Base-by-base conservation (phyloP, 1,284 basidiomycete genomes). In the Tilletiopsis washingtonensis region DNA sequence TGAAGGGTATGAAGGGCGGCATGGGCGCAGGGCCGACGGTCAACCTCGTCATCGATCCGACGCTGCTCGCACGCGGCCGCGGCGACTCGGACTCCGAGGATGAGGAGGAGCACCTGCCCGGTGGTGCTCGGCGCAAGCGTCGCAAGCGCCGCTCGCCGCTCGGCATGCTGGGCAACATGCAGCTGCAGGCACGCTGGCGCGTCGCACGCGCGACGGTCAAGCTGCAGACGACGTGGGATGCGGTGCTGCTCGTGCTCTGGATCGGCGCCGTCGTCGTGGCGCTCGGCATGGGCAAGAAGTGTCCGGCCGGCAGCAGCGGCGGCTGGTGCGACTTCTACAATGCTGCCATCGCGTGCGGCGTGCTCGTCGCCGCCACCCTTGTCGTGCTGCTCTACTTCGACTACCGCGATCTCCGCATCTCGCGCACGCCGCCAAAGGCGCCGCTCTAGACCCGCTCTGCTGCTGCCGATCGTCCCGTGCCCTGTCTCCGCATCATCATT, bases 261-360 rank as follows among this genome's bases (percentile, higher is more conserved):
- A 51, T 49, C 17, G 43, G 53, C 3, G 62, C 51, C 20, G 52
- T 51, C n/a, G 54, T 64, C 19, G 47, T 62, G 44, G 44, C 53
- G 29, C 40, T 64, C 11, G 53, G 43, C 15, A 47, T 64, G 12
- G 61, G 61, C 1, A 56, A 55, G 15, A 56, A 50, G 26, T 66
- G 63, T 32, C 52, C 54, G 0, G 34, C 53, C 1, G 63, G 63
- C 2, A 40, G 49, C 0, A 44, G 43, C 2, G 43, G 53, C n/a
- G 63, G 63, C 2, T 66, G 63, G 63, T 66, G 63, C 47, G 57
- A 56, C 21, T 26, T 54, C 36, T 66, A 62, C 50, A 64, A 66
- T 40, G 59, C 52, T 9, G 59, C 61, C 19, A 62, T 64, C 19
- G 63, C 63, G 11, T 60, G 56, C 44, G 48, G 56, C 6, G 46